These are phyloP conservation scores for Naganishia friedmannii DNA, from an alignment of 768 basidiomycete genomes.

Conservation along the genomic window DNA sequence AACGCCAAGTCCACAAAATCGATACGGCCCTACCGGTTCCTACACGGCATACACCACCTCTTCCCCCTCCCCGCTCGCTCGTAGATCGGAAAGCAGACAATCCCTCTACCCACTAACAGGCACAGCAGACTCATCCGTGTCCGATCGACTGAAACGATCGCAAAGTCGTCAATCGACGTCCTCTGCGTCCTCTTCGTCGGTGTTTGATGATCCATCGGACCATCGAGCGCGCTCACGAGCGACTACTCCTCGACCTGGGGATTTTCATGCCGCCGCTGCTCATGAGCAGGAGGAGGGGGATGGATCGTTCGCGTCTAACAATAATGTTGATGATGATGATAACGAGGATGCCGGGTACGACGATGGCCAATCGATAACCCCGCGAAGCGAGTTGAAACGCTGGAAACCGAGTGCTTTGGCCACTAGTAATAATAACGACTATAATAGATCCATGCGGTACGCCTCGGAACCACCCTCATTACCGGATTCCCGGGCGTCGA, in stretches of 20 bases:
- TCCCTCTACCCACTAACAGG: neutral
- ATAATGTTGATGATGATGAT: too few species aligned
- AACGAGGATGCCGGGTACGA: neutral
- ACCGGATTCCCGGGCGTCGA: neutral
- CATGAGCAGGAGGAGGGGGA: too few species aligned
- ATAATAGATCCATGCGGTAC: neutral
- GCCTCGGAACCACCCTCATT: slow-evolving; percentile 4
- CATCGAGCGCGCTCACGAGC: neutral
- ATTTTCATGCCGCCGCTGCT: neutral
- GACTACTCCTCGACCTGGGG: slow-evolving; percentile 7
- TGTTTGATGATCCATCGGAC: neutral
- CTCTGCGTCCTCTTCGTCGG: neutral
- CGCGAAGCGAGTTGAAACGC: slow-evolving; percentile 19
- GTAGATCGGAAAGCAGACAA: slow-evolving; percentile 14
- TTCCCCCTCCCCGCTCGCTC: slow-evolving; percentile 11
- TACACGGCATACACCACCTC: neutral
- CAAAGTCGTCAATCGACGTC: slow-evolving; percentile 1
- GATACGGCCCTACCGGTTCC: neutral
- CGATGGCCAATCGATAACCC: slow-evolving; percentile 7
- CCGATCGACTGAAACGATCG: neutral
- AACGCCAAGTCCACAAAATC: slow-evolving; percentile 6
- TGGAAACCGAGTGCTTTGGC: slow-evolving; percentile 1
- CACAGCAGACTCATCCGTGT: neutral
- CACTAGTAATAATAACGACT: too few species aligned
- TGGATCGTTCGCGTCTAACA: too few species aligned